phyloP scores from a whole-genome alignment of 2,329 filamentous ascomycete genomes.

The Botrytis paeoniae region DNA sequence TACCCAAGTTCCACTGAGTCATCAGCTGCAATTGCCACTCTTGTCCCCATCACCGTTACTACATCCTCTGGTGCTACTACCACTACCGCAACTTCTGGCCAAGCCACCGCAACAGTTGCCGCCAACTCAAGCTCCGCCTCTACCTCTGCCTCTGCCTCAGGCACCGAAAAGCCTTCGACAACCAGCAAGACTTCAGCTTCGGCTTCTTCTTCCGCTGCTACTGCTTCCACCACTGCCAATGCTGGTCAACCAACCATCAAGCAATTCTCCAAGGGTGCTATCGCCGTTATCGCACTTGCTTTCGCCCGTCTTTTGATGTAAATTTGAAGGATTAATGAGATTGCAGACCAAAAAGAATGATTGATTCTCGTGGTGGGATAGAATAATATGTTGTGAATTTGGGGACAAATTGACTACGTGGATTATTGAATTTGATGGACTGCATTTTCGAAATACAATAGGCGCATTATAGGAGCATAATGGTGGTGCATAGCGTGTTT shows the following conservation, averaged over 20 bases:
- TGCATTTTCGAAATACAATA: neutral
- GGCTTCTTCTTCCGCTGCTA: neutral
- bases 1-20: constrained; percentile 2
- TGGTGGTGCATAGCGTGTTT: constrained; percentile 14
- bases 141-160: neutral
- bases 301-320: constrained; percentile 13
- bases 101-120: neutral
- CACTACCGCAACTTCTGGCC: neutral
- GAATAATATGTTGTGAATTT: constrained; percentile 2
- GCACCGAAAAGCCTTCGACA: neutral
- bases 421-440: neutral
- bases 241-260: constrained; percentile 7
- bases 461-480: constrained; percentile 9
- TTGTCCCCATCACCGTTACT: neutral
- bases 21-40: neutral
- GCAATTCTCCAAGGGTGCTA: constrained; percentile 18
- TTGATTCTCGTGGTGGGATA: neutral
- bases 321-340: neutral
- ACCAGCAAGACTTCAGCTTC: constrained; percentile 6
- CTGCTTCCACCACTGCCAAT: constrained; percentile 4
- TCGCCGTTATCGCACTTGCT: constrained; percentile 15
- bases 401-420: constrained; percentile 2
- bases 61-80: neutral
- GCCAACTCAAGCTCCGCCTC: neutral
- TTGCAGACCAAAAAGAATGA: neutral